Evolutionary conservation across 1,139 yeast species (phyloP).

Genomic region (Blastobotrys illinoisensis): DNA sequence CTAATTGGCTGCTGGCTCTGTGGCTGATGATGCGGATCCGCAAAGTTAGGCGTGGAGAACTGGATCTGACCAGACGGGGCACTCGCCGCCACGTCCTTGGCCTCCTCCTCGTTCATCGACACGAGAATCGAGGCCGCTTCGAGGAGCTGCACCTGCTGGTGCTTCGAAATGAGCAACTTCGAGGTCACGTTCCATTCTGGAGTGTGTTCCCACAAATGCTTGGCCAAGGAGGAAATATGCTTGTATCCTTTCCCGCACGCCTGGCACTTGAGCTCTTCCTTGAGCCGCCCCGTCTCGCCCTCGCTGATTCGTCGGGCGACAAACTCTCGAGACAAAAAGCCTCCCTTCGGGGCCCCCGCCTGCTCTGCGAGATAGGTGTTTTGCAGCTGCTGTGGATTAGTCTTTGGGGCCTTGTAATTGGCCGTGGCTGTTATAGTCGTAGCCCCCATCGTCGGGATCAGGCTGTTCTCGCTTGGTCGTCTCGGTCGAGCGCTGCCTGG

Average conservation of each 20-base stretch:
- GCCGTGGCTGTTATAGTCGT: neutral
- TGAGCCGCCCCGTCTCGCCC: slow-evolving; percentile 78
- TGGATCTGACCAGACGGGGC: neutral
- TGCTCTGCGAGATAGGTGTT: neutral
- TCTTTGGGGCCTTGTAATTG: neutral
- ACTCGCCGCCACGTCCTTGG: slow-evolving; percentile 1
- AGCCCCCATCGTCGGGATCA: neutral
- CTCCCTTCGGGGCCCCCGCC: neutral
- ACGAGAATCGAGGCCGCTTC: slow-evolving; percentile 87
- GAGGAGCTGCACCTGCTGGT: slow-evolving; percentile 81
- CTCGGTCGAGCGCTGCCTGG: neutral
- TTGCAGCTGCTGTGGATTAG: neutral
- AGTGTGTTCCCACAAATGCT: slow-evolving; percentile 79
- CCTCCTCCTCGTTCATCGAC: slow-evolving; percentile 61
- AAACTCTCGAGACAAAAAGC: slow-evolving; percentile 4
- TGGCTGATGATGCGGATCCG: neutral
- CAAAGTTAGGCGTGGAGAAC: neutral
- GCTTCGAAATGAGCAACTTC: slow-evolving; percentile 74
- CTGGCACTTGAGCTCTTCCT: slow-evolving; percentile 79
- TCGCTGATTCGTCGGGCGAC: slow-evolving; percentile 54
- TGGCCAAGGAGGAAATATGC: slow-evolving; percentile 75
- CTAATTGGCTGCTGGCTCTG: neutral
- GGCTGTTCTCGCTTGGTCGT: neutral
- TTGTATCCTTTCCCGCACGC: slow-evolving; percentile 89
- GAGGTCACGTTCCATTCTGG: slow-evolving; percentile 90